Base-by-base conservation (phyloP, 2,329 filamentous ascomycete species). In the Ophiocordyceps camponoti-leonardi region DNA sequence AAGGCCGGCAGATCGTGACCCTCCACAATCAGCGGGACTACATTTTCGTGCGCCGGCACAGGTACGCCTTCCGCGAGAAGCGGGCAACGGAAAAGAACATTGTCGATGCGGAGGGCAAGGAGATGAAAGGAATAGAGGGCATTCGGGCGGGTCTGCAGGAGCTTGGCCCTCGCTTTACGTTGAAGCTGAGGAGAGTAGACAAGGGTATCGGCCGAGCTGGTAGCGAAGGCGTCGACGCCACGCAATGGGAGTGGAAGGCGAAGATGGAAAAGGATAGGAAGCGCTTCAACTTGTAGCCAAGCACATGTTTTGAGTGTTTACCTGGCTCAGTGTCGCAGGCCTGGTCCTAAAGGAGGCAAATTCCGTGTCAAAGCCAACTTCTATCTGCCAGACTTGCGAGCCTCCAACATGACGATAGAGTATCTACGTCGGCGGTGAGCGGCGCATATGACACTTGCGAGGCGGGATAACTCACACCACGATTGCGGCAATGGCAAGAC, bases 161-260 rank as follows among this genome's bases (percentile, higher is more conserved):
- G 64, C 54, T 95, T 22, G 90, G 90, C 0, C 88, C 86, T 8
- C 71, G 55, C 72, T 92, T 67, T 44, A 69, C 66, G 2, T 64
- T 96, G 51, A 96, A 96, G 69, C 66, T 98, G 56, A 77, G 88
- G 53, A 78, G 92, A 56, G 81, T 96, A 41, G 90, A 96, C 60
- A 88, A 87, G 64, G 90, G 88, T 0, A 83, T 98, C 52, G 77
- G 77, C 14, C 65, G 74, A 46, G 77, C 78, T 8, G 78, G 78
- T 18, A 80, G 77, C 54, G 72, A 79, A 49, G 75, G 85, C 69
- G 69, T 78, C 62, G 68, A 81, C 62, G 86, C 86, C 35, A 76
- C 86, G 53, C 85, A 94, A 58, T 96, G 92, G 90, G 78, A 95
- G 61, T 98, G 92, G 92, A 93, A 94, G 67, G 83, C 84, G 12